Base-by-base conservation (phyloP, 352 stramenopile species). In the Nannochloropsis limnetica region DNA sequence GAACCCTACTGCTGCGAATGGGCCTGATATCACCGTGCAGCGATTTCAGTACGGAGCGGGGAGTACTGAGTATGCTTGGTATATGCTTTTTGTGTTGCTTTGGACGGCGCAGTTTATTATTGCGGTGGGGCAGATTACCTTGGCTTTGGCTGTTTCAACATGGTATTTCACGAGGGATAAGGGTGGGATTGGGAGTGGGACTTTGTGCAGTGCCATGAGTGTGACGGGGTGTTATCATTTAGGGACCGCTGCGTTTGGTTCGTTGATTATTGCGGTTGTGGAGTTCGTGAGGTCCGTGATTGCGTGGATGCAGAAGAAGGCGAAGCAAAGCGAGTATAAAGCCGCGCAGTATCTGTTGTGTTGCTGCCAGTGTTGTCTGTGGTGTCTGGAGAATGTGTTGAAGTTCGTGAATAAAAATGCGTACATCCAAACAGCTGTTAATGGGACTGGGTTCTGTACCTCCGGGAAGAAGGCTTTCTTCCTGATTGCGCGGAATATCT, bases 351-450 rank as follows among this genome's bases (percentile, higher is more conserved):
- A 93, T 67, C 85, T 93, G 15, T 83, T 95, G 31, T 97, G 93
- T 84, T 91, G 87, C 80, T 89, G 96, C 54, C 91, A 97, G 85
- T 98, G 95, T 87, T 97, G 91, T 86, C 87, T 99, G 68, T 98
- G 92, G 90, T 98, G 94, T 84, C 83, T 95, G 27, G 91, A 95
- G 84, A 97, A 97, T 80, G 96, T 92, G 81, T 91, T 99, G 83
- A 94, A 93, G 80, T 99, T 98, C 84, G 86, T 99, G n/a, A 98
- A 96, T 85, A 97, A 97, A 87, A 98, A 98, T 89, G 92, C 92
- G 0, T 97, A 97, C 85, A 96, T 97, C 68, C 86, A 98, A 82
- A 96, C 94, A 82, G 93, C 94, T 32, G 94, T 98, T 67, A 91
- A 98, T 83, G 87, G 94, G 5, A 90, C 89, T 25, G 92, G 93